A percentile compares a stretch with the other conserved stretches of the same genome.
phyloP scores from a whole-genome alignment of 768 basidiomycete species.

The Podaxis carcinomalis region DNA sequence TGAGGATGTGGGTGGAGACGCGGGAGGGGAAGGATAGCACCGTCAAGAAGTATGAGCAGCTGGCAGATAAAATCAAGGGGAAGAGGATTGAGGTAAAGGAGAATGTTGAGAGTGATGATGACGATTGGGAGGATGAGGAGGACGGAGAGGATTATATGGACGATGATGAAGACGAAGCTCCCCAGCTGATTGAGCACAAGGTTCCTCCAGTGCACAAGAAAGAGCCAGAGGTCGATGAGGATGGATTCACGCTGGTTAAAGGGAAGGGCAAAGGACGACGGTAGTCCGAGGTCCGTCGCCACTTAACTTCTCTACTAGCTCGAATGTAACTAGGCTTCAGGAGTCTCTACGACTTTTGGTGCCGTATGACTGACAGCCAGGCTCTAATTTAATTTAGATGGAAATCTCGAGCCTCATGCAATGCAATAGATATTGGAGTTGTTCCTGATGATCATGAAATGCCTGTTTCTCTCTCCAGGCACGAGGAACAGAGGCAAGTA shows the following conservation, averaged over 20 bases:
- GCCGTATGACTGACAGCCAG: no score
- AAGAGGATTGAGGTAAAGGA: conserved; percentile 51
- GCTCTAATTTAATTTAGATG: neutral
- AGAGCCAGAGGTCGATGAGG: conserved; percentile 82
- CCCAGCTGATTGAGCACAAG: conserved; percentile 45
- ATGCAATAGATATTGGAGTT: neutral
- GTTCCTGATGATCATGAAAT: no score
- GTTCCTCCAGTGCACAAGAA: conserved; percentile 27
- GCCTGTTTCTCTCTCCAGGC: neutral
- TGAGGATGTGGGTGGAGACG: conserved; percentile 61
- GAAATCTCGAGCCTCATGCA: neutral
- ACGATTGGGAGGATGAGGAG: conserved; percentile 39
- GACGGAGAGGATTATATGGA: conserved; percentile 33
- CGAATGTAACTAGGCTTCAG: neutral
- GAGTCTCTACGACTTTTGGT: neutral
- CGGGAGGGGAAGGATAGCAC: conserved; percentile 39
- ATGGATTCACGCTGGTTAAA: conserved; percentile 85
- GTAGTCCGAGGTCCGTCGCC: neutral
- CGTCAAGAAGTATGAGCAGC: conserved; percentile 58
- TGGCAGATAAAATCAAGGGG: conserved; percentile 54
- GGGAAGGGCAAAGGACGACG: conserved; percentile 51
- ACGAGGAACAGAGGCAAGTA: neutral
- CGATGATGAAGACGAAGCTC: conserved; percentile 26
- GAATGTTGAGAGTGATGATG: conserved; percentile 38
- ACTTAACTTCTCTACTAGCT: neutral